Base-by-base conservation (phyloP, 495 filamentous ascomycete species). In the Talaromyces nanjingensis region DNA sequence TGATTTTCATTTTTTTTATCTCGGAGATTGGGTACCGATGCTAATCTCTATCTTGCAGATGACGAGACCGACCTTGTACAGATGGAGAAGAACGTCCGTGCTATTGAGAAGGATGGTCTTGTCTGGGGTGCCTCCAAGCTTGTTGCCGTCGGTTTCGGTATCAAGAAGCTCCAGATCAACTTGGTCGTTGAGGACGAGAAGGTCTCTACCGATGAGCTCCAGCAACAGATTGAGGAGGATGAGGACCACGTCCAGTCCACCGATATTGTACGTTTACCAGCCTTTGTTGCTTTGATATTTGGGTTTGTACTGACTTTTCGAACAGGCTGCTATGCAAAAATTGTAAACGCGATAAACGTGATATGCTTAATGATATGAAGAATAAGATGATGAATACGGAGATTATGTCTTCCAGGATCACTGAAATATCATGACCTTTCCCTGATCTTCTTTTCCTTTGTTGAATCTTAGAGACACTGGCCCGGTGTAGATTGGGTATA, bases 101-200 rank as follows among this genome's bases (percentile, higher is more conserved):
- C 83, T 67, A 96, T 98, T 70, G 88, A 91, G 79, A 85, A 88
- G 83, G 94, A 98, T 66, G 94, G 94, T 77, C 88, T 98, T 63
- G 88, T 94, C 53, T 98, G 94, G 94, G 94, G 94, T 86, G 87
- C 84, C 67, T 93, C 89, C 73, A 92, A 93, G 83, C 80, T 96
- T 65, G 89, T 96, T 47, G 74, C 92, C 62, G 89, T 98, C 65
- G 87, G 92, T 72, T 98, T 92, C 85, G 96, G 96, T 80, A 96
- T 98, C 83, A 97, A 94, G 88, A 98, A 98, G 87, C 86, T 98
- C 66, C 96, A 98, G 85, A 96, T 98, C 85, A 98, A 90, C 86
- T 75, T 97, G 65, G 92, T 98, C 68, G 83, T 98, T 67, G 94
- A 98, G 83, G 94, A 98, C 73, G 94, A 98, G 62, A 98, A 98